phyloP scores from a whole-genome alignment of 2,329 filamentous ascomycete genomes.

The Zasmidium cellare region DNA sequence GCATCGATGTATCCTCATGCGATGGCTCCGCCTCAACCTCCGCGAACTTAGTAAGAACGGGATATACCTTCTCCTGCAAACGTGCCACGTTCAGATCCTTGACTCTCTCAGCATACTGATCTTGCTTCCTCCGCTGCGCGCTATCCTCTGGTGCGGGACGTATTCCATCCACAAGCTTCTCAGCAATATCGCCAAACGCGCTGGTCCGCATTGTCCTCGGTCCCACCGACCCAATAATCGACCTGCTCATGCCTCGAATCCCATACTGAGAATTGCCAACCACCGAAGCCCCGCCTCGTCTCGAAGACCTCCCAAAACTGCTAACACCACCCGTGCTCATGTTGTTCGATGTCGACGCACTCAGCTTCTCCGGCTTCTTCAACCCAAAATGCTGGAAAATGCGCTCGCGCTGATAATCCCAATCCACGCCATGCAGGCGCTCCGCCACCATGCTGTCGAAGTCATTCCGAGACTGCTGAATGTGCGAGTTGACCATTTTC shows the following conservation, averaged over 20 bases:
- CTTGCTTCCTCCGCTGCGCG: conserved; percentile 79
- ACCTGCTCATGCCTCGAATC: conserved; percentile 72
- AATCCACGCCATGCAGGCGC: conserved; percentile 83
- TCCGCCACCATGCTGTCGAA: conserved; percentile 95
- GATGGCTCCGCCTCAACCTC: conserved; percentile 70
- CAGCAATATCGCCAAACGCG: conserved; percentile 44
- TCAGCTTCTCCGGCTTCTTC: conserved; percentile 41
- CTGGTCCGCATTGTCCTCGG: conserved; percentile 44
- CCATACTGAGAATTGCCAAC: conserved; percentile 58
- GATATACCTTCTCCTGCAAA: conserved; percentile 65
- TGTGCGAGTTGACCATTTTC: conserved; percentile 33
- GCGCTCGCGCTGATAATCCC: conserved; percentile 87
- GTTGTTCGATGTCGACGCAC: conserved; percentile 21
- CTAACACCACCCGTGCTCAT: conserved; percentile 26
- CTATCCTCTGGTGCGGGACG: conserved; percentile 66
- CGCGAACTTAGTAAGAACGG: conserved; percentile 73
- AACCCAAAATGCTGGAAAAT: conserved; percentile 98
- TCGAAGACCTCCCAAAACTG: conserved; percentile 55
- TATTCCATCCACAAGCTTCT: conserved; percentile 48
- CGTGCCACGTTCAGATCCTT: conserved; percentile 75
- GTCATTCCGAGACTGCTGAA: conserved; percentile 83
- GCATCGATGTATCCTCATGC: conserved; percentile 61
- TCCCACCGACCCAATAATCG: conserved; percentile 80
- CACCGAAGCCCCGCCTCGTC: conserved; percentile 41
- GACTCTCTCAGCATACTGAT: conserved; percentile 75